Evolutionary conservation across 2,329 filamentous ascomycete species (phyloP).

Genomic region (Xylariaceae sp.): DNA sequence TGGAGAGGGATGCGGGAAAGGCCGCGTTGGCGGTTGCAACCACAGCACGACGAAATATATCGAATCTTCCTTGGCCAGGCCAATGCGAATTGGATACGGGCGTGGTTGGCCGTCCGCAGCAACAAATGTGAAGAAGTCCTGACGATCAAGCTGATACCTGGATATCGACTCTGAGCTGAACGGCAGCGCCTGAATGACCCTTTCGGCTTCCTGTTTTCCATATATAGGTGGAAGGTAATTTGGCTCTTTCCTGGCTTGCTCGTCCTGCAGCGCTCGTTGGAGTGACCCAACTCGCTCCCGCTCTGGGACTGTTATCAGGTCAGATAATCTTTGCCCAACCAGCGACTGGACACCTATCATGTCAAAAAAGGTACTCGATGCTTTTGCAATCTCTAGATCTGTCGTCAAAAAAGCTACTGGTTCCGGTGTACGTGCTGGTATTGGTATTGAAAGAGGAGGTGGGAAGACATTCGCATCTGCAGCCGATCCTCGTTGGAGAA

Average conservation of each 20-base stretch:
- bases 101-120: conserved; percentile 48
- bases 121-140: conserved; percentile 52
- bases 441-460: conserved; percentile 34
- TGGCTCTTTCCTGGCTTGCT: conserved; percentile 54
- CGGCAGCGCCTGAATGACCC: conserved; percentile 50
- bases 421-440: conserved; percentile 39
- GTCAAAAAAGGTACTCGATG: conserved; percentile 52
- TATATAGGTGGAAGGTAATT: conserved; percentile 63
- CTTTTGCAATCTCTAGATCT: conserved; percentile 54
- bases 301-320: conserved; percentile 49
- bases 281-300: conserved; percentile 47
- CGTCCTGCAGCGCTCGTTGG: conserved; percentile 50
- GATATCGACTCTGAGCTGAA: conserved; percentile 50
- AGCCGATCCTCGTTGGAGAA: conserved; percentile 45
- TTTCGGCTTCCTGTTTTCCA: conserved; percentile 48
- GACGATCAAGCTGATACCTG: conserved; percentile 47
- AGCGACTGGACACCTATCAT: conserved; percentile 46
- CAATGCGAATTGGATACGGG: conserved; percentile 46
- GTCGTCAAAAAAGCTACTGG: conserved; percentile 55
- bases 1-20: conserved; percentile 40
- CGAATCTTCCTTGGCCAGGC: conserved; percentile 56
- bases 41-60: conserved; percentile 58
- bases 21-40: conserved; percentile 33
- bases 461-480: conserved; percentile 48
- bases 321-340: conserved; percentile 46